Evolutionary conservation across 2,329 filamentous ascomycete species (phyloP).

Genomic region (Penicillium nordicum): DNA sequence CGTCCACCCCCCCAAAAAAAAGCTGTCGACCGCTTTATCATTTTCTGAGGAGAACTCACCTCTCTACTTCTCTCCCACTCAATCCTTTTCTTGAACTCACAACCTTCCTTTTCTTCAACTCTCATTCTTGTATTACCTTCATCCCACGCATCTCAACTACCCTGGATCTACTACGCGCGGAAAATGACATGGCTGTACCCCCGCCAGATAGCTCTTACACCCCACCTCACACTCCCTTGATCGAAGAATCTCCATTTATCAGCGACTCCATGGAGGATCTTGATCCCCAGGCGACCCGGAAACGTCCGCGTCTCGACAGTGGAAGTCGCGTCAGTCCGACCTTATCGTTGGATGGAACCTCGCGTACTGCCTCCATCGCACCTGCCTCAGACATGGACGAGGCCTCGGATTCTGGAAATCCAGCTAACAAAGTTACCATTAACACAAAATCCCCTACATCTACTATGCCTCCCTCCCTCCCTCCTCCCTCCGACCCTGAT

Average conservation of each 20-base stretch:
- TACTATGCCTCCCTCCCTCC: slow-evolving; percentile 15
- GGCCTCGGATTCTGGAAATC: slow-evolving; percentile 30
- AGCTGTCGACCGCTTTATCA: slow-evolving; percentile 18
- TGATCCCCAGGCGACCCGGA: slow-evolving; percentile 40
- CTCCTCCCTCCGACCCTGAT: slow-evolving; percentile 14
- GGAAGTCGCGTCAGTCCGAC: slow-evolving; percentile 37
- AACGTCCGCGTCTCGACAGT: slow-evolving; percentile 49
- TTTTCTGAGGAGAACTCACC: neutral
- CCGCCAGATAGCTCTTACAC: slow-evolving; percentile 46
- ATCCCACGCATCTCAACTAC: slow-evolving; percentile 3
- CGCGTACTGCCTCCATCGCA: slow-evolving; percentile 24
- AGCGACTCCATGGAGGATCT: slow-evolving; percentile 42
- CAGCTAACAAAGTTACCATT: slow-evolving; percentile 48
- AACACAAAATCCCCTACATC: slow-evolving; percentile 42
- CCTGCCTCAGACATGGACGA: slow-evolving; percentile 30
- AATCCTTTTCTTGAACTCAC: neutral
- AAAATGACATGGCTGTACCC: slow-evolving; percentile 47
- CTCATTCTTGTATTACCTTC: slow-evolving; percentile 2
- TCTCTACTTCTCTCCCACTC: neutral
- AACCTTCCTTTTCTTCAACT: neutral
- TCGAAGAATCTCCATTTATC: slow-evolving; percentile 22
- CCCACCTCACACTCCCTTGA: slow-evolving; percentile 36
- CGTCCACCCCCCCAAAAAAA: slow-evolving; percentile 17
- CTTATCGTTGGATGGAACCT: slow-evolving; percentile 31
- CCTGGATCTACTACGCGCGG: slow-evolving; percentile 9